Evolutionary conservation across 345 rosid species (phyloP), one percentile per base, ranked within the genome.

Genomic region (Pugionium dolabratum): DNA sequence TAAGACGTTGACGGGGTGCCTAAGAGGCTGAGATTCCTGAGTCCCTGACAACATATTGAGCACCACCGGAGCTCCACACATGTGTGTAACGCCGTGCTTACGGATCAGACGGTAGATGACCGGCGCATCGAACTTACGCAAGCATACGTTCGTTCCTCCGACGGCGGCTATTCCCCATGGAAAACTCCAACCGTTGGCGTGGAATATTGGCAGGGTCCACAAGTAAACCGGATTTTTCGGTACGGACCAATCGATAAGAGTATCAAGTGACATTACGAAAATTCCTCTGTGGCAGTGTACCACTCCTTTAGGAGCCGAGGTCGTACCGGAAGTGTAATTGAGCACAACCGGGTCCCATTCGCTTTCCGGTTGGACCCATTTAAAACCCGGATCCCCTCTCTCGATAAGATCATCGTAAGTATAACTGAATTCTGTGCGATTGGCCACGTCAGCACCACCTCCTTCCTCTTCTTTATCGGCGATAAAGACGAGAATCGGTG

Each of bases 181-280:
- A 35, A 74, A 84, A 43, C 80, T 58, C 98, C 98, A 91, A 0
- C 98, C 98, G 52, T 91, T 91, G 7, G 86, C 84, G 49, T 91
- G 98, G 64, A 91, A 91, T 78, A 91, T 85, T 2, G 98, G 96
- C 31, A 91, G 84, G 5, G 92, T 86, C 98, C 98, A 91, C 0
- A 91, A 79, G 60, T 91, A 91, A 7, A 86, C 82, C 3, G 96
- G 89, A 62, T 73, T 83, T 51, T 83, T 75, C 9, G 84, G 86
- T 10, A 88, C 77, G 11, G 81, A 65, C 82, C 87, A 85, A 30
- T 85, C 83, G 37, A 85, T 67, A 34, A 83, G 64, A 3, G 89
- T 71, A 37, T 86, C 82, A 6, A 85, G 39, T 2, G 91, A 50
- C 50, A 80, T 73, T 1, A 75, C 59, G 73, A 83, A 91, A 1